A percentile compares a stretch with the other conserved stretches of the same genome.
Evolutionary conservation across 2,329 filamentous ascomycete species (phyloP).

Genomic region (Ceratocystiopsis brevicomis): DNA sequence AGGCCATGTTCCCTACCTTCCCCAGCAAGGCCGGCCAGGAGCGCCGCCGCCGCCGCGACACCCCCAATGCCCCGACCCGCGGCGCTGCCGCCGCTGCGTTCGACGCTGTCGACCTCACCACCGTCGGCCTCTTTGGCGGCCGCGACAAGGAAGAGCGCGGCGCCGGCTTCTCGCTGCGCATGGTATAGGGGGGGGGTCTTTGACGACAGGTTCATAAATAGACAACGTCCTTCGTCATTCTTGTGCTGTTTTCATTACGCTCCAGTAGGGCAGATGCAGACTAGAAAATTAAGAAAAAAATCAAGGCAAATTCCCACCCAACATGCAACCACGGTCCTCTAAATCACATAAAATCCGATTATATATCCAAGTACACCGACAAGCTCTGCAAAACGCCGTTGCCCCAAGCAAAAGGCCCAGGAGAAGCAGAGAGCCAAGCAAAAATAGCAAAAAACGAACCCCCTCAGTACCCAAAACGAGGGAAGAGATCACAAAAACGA

Average conservation of each 20-base stretch:
- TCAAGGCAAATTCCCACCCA: no score
- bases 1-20: slow-evolving; percentile 91
- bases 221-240: background rate
- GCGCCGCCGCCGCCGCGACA: slow-evolving; percentile 49
- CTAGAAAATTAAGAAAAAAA: background rate
- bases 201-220: no score
- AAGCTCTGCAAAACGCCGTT: no score
- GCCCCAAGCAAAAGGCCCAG: background rate
- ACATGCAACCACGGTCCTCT: background rate
- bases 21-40: slow-evolving; percentile 90
- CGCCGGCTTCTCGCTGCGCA: slow-evolving; percentile 45
- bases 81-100: slow-evolving; percentile 46
- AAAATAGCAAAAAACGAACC: background rate
- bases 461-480: background rate
- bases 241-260: background rate
- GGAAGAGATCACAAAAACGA: background rate
- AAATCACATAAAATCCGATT: no score
- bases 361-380: no score
- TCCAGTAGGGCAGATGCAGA: background rate
- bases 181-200: slow-evolving; percentile 23
- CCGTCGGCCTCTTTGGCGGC: slow-evolving; percentile 52
- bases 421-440: background rate
- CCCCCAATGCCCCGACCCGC: slow-evolving; percentile 66
- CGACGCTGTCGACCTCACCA: slow-evolving; percentile 32
- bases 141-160: slow-evolving; percentile 45